Evolutionary conservation across 2,329 filamentous ascomycete species (phyloP).

Genomic region (Zymoseptoria ardabiliae): DNA sequence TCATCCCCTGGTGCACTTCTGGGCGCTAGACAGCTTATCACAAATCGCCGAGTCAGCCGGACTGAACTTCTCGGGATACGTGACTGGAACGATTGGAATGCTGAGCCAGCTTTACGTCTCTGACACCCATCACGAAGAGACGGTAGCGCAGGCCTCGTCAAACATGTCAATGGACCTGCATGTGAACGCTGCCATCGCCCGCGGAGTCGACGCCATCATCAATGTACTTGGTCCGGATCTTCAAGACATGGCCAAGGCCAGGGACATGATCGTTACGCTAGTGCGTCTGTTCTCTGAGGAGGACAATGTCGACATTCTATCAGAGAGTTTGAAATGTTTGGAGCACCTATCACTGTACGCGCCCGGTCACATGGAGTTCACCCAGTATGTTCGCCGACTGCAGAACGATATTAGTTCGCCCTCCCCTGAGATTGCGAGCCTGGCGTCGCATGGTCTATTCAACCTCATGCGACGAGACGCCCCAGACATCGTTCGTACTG

Average conservation of each 20-base stretch:
- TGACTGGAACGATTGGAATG: slow-evolving; percentile 86
- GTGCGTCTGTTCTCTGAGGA: slow-evolving; percentile 69
- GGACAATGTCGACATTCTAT: slow-evolving; percentile 62
- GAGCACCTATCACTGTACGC: slow-evolving; percentile 92
- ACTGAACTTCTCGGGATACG: slow-evolving; percentile 82
- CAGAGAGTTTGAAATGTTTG: slow-evolving; percentile 71
- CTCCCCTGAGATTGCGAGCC: slow-evolving; percentile 64
- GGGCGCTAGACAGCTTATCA: slow-evolving; percentile 83
- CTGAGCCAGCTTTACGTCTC: slow-evolving; percentile 85
- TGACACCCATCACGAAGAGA: slow-evolving; percentile 84
- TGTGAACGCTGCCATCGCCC: slow-evolving; percentile 73
- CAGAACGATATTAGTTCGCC: slow-evolving; percentile 70
- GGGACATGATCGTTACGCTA: slow-evolving; percentile 82
- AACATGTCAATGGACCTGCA: slow-evolving; percentile 83
- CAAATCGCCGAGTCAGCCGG: slow-evolving; percentile 87
- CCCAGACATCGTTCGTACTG: slow-evolving; percentile 69
- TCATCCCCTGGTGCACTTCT: slow-evolving; percentile 91
- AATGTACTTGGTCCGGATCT: slow-evolving; percentile 94
- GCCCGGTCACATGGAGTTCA: slow-evolving; percentile 76
- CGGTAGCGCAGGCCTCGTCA: slow-evolving; percentile 70
- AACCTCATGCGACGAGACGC: slow-evolving; percentile 93
- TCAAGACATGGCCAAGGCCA: slow-evolving; percentile 84
- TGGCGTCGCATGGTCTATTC: slow-evolving; percentile 80
- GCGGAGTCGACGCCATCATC: slow-evolving; percentile 89
- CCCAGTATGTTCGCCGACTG: slow-evolving; percentile 72